Conservation (phyloP, 2,329 filamentous ascomycete species). For the Dryadomyces quercus-mongolicae region DNA sequence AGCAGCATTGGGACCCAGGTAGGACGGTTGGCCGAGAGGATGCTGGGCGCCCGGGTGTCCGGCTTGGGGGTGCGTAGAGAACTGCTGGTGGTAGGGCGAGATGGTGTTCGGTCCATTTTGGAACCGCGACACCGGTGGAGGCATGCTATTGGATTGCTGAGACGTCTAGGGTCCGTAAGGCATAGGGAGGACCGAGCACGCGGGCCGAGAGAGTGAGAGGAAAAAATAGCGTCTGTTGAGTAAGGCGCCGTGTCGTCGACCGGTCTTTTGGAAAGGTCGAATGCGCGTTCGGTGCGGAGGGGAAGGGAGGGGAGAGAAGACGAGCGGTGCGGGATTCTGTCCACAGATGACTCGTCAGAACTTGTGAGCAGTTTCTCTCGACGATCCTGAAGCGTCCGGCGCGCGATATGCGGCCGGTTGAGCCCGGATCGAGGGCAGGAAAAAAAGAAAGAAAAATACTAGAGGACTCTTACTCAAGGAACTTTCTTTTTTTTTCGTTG, state of each 20-base stretch:
- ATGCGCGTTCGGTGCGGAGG: too few species aligned
- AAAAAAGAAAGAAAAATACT: neutral
- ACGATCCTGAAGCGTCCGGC: too few species aligned
- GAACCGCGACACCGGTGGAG: slow-evolving; percentile 32
- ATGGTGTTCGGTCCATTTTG: slow-evolving; percentile 32
- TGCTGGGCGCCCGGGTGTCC: slow-evolving; percentile 31
- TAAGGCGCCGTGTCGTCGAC: too few species aligned
- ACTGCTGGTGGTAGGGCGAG: slow-evolving; percentile 37
- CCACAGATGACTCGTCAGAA: too few species aligned
- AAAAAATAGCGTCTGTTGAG: neutral
- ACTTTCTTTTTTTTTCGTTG: neutral
- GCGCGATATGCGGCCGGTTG: neutral
- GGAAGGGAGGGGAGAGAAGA: too few species aligned
- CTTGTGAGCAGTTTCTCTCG: too few species aligned
- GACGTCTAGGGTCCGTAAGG: neutral
- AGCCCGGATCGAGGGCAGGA: neutral
- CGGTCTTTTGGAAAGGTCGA: too few species aligned
- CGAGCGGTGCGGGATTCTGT: too few species aligned
- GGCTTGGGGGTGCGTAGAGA: slow-evolving; percentile 40
- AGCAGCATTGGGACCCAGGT: slow-evolving; percentile 50
- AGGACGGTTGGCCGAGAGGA: slow-evolving; percentile 56
- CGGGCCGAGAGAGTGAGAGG: too few species aligned
- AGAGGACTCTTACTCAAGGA: neutral
- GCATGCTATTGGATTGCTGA: slow-evolving; percentile 17
- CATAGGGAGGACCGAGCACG: neutral